phyloP scores from a whole-genome alignment of 2,329 filamentous ascomycete genomes.

The Trichoderma simmonsii region DNA sequence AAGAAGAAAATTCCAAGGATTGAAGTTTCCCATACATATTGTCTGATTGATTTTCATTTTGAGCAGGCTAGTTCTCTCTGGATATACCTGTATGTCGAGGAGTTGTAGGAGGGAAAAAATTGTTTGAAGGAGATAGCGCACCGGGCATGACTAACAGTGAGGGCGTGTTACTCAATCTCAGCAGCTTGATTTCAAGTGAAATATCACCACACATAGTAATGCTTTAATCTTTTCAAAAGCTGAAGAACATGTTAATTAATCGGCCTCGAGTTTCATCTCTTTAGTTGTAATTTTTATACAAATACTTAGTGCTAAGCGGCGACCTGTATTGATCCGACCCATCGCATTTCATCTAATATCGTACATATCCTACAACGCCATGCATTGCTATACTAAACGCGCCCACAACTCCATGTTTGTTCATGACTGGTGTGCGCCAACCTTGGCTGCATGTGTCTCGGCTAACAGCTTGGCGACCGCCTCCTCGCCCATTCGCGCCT shows the following conservation, averaged over 20 bases:
- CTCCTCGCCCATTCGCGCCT: slow-evolving; percentile 29
- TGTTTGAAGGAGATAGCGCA: background rate
- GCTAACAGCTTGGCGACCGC: slow-evolving; percentile 25
- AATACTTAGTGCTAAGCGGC: background rate
- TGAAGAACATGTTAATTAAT: background rate
- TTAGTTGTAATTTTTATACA: background rate
- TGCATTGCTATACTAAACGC: background rate
- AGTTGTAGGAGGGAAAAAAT: background rate
- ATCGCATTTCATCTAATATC: background rate
- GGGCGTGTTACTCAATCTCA: background rate
- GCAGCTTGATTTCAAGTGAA: background rate
- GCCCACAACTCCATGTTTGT: background rate
- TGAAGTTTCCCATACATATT: slow-evolving; percentile 33
- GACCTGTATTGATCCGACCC: background rate
- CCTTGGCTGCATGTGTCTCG: slow-evolving; percentile 18
- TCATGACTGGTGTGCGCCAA: background rate
- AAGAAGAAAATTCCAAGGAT: background rate
- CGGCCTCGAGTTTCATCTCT: background rate
- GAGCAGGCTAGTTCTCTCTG: background rate
- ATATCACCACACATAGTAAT: background rate
- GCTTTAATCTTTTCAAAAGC: background rate
- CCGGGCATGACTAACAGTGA: background rate
- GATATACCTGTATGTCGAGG: background rate
- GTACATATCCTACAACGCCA: slow-evolving; percentile 2
- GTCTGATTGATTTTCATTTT: slow-evolving; percentile 46